phyloP scores from a whole-genome alignment of 2,329 filamentous ascomycete genomes.

The Lachnellula suecica region DNA sequence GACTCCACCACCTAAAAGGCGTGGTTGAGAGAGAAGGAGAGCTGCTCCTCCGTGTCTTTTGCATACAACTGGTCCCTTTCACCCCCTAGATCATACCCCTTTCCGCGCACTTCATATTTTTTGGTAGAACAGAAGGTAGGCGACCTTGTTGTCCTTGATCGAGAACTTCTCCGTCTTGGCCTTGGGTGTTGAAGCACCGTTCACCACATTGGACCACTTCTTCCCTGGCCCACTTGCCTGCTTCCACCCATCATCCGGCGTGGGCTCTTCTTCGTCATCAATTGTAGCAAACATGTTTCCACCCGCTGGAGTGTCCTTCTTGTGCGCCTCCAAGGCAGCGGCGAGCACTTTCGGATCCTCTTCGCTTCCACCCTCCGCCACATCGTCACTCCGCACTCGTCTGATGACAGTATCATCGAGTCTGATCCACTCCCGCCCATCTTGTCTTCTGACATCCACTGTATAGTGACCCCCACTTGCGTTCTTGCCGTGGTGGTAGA shows the following conservation, averaged over 20 bases:
- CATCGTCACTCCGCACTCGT: constrained; percentile 82
- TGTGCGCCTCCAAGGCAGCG: constrained; percentile 65
- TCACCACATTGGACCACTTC: constrained; percentile 72
- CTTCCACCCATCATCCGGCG: constrained; percentile 77
- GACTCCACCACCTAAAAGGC: not conserved
- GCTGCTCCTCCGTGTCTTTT: too few relatives aligned
- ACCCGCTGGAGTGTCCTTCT: constrained; percentile 48
- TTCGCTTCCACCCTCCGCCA: constrained; percentile 80
- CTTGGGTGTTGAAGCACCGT: constrained; percentile 61
- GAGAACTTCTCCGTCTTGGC: constrained; percentile 56
- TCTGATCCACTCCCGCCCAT: constrained; percentile 93
- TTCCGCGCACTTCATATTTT: constrained; percentile 27
- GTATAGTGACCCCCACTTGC: constrained; percentile 97
- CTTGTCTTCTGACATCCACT: constrained; percentile 92
- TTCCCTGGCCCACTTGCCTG: constrained; percentile 74
- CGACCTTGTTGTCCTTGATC: constrained; percentile 91
- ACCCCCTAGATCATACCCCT: not conserved
- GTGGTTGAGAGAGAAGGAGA: too few relatives aligned
- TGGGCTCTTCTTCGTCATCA: constrained; percentile 64
- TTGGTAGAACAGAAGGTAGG: constrained; percentile 95
- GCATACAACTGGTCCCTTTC: not conserved
- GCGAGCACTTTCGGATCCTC: constrained; percentile 72
- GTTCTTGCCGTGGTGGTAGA: constrained; percentile 97
- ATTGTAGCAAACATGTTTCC: constrained; percentile 73
- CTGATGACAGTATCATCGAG: constrained; percentile 92